Conservation (phyloP, 2,329 filamentous ascomycete genomes). For the Penicillium griseofulvum region DNA sequence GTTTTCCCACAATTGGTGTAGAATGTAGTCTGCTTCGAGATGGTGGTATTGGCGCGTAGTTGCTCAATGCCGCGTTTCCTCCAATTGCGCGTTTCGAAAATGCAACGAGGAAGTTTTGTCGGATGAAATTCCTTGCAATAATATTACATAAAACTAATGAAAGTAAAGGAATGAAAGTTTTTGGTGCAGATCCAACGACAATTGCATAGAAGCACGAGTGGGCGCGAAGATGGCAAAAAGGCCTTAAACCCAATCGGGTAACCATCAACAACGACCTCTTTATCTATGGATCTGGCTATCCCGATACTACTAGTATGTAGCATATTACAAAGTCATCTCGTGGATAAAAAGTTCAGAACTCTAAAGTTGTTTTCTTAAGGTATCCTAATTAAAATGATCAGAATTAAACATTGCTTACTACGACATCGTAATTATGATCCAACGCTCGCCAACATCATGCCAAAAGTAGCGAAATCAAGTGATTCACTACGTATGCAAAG, state of each 20-base stretch:
- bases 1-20: not conserved
- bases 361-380: not conserved
- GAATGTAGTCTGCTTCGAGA: not conserved
- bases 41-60: not conserved
- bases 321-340: not conserved
- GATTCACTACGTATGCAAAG: not conserved
- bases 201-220: conserved; percentile 12
- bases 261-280: conserved; percentile 16
- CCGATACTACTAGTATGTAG: not conserved
- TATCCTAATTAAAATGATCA: not conserved
- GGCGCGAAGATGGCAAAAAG: conserved; percentile 9
- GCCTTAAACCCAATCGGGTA: conserved; percentile 22
- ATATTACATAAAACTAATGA: too few species aligned
- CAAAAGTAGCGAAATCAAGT: not conserved
- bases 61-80: not conserved
- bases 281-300: too few species aligned
- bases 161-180: not conserved
- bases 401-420: not conserved
- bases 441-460: not conserved
- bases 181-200: not conserved
- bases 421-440: not conserved
- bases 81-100: not conserved
- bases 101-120: not conserved
- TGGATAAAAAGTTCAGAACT: not conserved
- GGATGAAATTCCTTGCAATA: not conserved